Percentiles rank a stretch among this genome's conserved stretches.
Evolutionary conservation across 148 eudicot genomes (phyloP).

Genomic region (Vaccinium macrocarpon): DNA sequence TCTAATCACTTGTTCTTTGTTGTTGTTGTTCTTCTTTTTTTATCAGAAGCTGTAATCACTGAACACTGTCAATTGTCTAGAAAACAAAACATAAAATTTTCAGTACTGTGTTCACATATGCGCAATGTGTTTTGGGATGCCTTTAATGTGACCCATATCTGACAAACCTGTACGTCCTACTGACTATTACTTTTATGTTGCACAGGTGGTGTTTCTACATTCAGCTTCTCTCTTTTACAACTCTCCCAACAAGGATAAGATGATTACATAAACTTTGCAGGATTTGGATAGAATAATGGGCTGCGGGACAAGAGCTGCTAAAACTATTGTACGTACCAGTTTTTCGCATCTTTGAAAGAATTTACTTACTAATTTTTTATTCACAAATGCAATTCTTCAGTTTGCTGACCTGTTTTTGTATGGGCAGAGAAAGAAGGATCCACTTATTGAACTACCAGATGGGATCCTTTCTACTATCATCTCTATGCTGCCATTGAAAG

Average conservation of each 20-base stretch:
- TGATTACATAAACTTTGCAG: neutral
- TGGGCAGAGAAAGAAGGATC: slow-evolving; percentile 21
- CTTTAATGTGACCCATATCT: no score
- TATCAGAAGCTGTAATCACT: neutral
- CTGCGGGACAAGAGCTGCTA: slow-evolving; percentile 14
- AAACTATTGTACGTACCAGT: slow-evolving; percentile 6
- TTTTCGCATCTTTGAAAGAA: neutral
- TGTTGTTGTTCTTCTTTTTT: neutral
- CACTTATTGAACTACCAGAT: slow-evolving; percentile 25
- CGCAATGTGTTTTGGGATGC: neutral
- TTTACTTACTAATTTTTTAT: neutral
- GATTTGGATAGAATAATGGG: slow-evolving; percentile 12
- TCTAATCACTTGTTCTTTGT: neutral
- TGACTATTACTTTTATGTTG: neutral
- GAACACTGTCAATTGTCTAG: neutral
- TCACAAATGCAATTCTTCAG: neutral
- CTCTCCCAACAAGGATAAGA: neutral
- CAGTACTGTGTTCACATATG: neutral
- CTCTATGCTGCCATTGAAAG: slow-evolving; percentile 27
- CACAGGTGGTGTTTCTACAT: neutral
- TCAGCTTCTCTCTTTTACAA: neutral
- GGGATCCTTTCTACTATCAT: slow-evolving; percentile 20
- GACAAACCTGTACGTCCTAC: neutral
- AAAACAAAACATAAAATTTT: neutral
- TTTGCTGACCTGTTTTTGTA: neutral